These are phyloP conservation scores for Anastatica hierochuntica DNA, from an alignment of 345 rosid species.

Conservation along the genomic window DNA sequence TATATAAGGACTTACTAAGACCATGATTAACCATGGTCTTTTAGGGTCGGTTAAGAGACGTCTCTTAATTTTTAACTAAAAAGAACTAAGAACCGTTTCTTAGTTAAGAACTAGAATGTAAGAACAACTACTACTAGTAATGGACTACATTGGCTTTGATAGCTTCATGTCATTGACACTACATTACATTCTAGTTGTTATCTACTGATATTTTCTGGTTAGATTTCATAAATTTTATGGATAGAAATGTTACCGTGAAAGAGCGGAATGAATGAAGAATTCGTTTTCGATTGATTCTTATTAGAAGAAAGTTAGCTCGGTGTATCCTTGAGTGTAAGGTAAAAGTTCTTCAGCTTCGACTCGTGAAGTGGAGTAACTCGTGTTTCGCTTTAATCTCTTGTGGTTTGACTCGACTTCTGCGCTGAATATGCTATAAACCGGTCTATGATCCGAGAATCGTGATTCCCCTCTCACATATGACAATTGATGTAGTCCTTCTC, in stretches of 20 bases:
- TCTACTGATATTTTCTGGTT: conserved; percentile 18
- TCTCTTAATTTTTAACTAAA: too few relatives aligned
- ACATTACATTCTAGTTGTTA: conserved; percentile 7
- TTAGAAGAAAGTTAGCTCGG: conserved; percentile 88
- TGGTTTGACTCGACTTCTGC: conserved; percentile 88
- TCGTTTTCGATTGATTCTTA: conserved; percentile 1
- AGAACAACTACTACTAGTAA: conserved; percentile 19
- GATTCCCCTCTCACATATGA: conserved; percentile 93
- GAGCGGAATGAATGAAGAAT: conserved; percentile 5
- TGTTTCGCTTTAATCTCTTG: conserved; percentile 59
- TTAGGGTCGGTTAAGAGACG: too few relatives aligned
- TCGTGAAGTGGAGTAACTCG: conserved; percentile 62
- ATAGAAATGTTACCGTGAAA: conserved; percentile 17
- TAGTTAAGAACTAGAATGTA: too few relatives aligned
- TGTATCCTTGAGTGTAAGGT: conserved; percentile 82
- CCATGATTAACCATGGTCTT: too few relatives aligned
- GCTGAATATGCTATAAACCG: conserved; percentile 86
- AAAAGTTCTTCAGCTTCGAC: conserved; percentile 89
- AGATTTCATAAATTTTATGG: conserved; percentile 1
- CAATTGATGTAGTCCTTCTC: conserved; percentile 88
- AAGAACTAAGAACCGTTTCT: too few relatives aligned
- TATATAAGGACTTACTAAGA: too few relatives aligned
- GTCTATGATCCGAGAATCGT: conserved; percentile 92
- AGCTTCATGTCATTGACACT: conserved; percentile 26
- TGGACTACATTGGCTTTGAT: conserved; percentile 9